These are phyloP conservation scores for Apophysomyces variabilis DNA, from an alignment of 371 early-diverging fungal species.

Conservation along the genomic window DNA sequence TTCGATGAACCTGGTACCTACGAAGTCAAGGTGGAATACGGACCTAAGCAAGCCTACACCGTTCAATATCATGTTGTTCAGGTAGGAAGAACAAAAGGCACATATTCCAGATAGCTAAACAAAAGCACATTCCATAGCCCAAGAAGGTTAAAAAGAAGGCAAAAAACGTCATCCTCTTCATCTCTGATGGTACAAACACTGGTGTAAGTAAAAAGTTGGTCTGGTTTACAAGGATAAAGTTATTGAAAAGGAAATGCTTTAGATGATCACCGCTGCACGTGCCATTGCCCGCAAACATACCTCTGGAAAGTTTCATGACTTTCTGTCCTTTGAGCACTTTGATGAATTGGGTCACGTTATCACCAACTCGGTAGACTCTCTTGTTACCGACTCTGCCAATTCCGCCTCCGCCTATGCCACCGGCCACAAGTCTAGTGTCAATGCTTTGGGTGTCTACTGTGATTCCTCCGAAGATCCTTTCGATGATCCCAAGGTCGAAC, in stretches of 20 bases:
- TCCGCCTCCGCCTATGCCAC: conserved; percentile 73
- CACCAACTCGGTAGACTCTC: conserved; percentile 73
- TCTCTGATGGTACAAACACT: conserved; percentile 75
- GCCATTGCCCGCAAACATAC: conserved; percentile 59
- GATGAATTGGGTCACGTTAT: conserved; percentile 70
- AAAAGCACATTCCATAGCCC: conserved; percentile 25
- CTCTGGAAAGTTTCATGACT: conserved; percentile 61
- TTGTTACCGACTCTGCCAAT: conserved; percentile 81
- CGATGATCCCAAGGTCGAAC: conserved; percentile 69
- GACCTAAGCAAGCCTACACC: conserved; percentile 37
- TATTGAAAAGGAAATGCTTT: neutral
- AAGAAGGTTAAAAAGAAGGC: conserved; percentile 63
- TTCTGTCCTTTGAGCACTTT: conserved; percentile 67
- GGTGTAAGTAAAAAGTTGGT: conserved; percentile 34
- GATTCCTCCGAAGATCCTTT: conserved; percentile 58
- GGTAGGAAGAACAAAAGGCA: conserved; percentile 16
- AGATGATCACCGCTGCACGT: conserved; percentile 68
- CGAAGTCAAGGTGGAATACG: conserved; percentile 49
- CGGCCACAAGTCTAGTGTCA: conserved; percentile 69
- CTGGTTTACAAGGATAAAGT: neutral
- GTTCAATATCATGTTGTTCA: conserved; percentile 42
- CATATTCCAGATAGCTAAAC: no score
- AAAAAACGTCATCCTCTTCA: conserved; percentile 76
- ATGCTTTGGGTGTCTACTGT: conserved; percentile 68
- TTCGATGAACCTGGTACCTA: conserved; percentile 64